Base-by-base conservation (phyloP, 2,329 filamentous ascomycete genomes). In the Xylaria sp. region DNA sequence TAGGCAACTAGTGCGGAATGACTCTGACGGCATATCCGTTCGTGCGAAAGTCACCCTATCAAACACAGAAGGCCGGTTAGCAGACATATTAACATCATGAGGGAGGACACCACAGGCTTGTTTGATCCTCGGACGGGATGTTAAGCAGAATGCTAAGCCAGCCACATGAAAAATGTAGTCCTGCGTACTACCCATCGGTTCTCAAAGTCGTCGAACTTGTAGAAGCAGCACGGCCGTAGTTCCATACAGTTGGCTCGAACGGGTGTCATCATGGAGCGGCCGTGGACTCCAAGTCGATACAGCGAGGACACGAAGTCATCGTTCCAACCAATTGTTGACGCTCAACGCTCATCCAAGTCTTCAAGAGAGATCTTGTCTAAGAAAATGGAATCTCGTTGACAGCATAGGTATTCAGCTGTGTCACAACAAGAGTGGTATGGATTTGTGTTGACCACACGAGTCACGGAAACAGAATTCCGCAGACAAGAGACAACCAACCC, bases 101-200 rank as follows among this genome's bases (percentile, higher is more conserved):
- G 61, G 18, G 64, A 53, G 58, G 65, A 62, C 42, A 57, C 67
- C 57, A 67, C 63, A 46, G 67, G 60, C 60, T 67, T 68, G 19
- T 47, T 62, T 30, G 23, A 3, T 30, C 57, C 57, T 59, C n/a
- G 62, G 55, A 23, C 61, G 52, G 51, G 39, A 42, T 13, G 51
- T 30, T 18, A 39, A 35, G 46, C 63, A 67, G 47, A 66, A 39
- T 47, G 61, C 58, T 46, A 68, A 57, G 55, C 23, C 23, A 30
- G 23, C 3, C 23, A 30, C 23, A 30, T 30, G 23, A 30, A 5
- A 30, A 4, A 5, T 30, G 23, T 30, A 30, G 66, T 66, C 58
- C 68, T 62, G 48, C 66, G 64, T 34, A 69, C 64, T 42, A 67
- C 65, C 66, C 66, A 69, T 59, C 23, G 23, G 4, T 58, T 63